A percentile compares a stretch with the other conserved stretches of the same genome.
phyloP scores from a whole-genome alignment of 495 filamentous ascomycete genomes.

The Lentithecium fluviatile region DNA sequence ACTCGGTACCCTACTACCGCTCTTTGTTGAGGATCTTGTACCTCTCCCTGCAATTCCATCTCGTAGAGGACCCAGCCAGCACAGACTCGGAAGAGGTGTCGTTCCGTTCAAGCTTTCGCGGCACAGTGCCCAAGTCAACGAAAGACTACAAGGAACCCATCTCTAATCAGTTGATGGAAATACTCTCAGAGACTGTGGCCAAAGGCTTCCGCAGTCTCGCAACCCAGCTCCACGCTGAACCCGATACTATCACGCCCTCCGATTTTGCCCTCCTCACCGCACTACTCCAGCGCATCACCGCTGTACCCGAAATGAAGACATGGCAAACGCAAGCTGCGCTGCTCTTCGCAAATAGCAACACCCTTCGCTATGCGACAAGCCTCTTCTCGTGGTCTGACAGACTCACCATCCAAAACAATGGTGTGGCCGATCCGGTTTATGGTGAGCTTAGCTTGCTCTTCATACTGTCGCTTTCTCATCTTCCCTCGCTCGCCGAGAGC shows the following conservation, averaged over 20 bases:
- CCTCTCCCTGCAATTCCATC: constrained; percentile 68
- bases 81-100: constrained; percentile 5
- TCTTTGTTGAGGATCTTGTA: constrained; percentile 81
- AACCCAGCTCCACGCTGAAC: constrained; percentile 64
- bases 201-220: constrained; percentile 77
- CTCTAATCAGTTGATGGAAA: constrained; percentile 62
- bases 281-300: constrained; percentile 77
- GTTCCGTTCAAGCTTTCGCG: constrained; percentile 23
- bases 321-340: constrained; percentile 61
- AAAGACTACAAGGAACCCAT: constrained; percentile 38
- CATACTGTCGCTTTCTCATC: constrained; percentile 78
- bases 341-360: constrained; percentile 61
- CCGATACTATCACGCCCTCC: constrained; percentile 50
- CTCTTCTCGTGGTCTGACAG: constrained; percentile 94
- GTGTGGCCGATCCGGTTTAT: constrained; percentile 83
- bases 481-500: constrained; percentile 82
- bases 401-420: constrained; percentile 47
- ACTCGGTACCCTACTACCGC: constrained; percentile 73
- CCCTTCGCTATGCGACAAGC: constrained; percentile 75
- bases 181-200: constrained; percentile 73
- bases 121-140: not conserved
- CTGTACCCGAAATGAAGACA: constrained; percentile 63
- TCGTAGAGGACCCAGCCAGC: constrained; percentile 21
- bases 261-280: constrained; percentile 90
- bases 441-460: constrained; percentile 85